phyloP scores from a whole-genome alignment of 2,329 filamentous ascomycete genomes.

The Chalara sp. region DNA sequence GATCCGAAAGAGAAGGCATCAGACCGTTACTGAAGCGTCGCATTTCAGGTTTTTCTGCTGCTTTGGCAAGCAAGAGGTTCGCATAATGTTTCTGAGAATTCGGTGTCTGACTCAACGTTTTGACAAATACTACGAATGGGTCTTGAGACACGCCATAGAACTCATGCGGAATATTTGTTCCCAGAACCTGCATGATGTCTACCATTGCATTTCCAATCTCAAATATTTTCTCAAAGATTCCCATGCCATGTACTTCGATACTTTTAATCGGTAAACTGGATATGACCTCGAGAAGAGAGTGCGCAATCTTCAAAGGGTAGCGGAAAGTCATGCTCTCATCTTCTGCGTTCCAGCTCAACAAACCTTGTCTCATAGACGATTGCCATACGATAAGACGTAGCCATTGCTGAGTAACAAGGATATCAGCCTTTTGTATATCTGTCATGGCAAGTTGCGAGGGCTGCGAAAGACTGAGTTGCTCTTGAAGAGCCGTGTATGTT shows the following conservation, averaged over 20 bases:
- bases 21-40: slow-evolving; percentile 15
- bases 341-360: slow-evolving; percentile 50
- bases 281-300: slow-evolving; percentile 43
- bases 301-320: slow-evolving; percentile 55
- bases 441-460: slow-evolving; percentile 31
- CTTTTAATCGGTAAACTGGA: slow-evolving; percentile 33
- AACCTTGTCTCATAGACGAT: slow-evolving; percentile 58
- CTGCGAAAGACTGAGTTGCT: slow-evolving; percentile 39
- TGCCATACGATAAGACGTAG: slow-evolving; percentile 67
- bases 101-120: slow-evolving; percentile 36
- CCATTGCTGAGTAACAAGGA: slow-evolving; percentile 66
- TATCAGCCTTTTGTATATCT: slow-evolving; percentile 61
- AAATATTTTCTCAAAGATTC: slow-evolving; percentile 44
- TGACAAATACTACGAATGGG: slow-evolving; percentile 38
- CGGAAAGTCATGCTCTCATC: slow-evolving; percentile 56
- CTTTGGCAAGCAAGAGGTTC: slow-evolving; percentile 35
- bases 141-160: slow-evolving; percentile 29
- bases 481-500: slow-evolving; percentile 49
- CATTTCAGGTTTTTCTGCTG: slow-evolving; percentile 32
- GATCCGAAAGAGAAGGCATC: slow-evolving; percentile 5
- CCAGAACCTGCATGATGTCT: slow-evolving; percentile 35
- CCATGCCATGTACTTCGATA: slow-evolving; percentile 42
- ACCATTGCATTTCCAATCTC: slow-evolving; percentile 38
- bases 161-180: slow-evolving; percentile 11
- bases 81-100: slow-evolving; percentile 38